A percentile compares a stretch with the other conserved stretches of the same genome.
Evolutionary conservation across 306 rosid genomes (phyloP).

Genomic region (Chamaecrista fasciculata): DNA sequence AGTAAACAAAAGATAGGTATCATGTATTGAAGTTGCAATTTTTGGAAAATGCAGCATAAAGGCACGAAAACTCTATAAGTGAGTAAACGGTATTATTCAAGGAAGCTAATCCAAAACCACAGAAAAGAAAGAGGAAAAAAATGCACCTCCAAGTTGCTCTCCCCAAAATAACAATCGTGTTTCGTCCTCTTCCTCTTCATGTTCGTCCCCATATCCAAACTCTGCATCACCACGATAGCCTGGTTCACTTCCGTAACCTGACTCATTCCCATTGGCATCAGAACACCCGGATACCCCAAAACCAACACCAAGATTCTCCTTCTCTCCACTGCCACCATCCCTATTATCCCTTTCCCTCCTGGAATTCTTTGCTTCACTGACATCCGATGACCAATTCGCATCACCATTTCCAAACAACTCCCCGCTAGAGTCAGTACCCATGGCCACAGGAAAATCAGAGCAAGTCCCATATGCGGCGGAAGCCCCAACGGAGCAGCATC

Average conservation of each 20-base stretch:
- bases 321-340: constrained; percentile 60
- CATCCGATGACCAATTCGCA: constrained; percentile 89
- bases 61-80: not conserved
- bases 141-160: constrained; percentile 58
- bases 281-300: constrained; percentile 63
- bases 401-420: constrained; percentile 91
- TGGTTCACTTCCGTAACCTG: constrained; percentile 97
- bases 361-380: constrained; percentile 79
- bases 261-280: constrained; percentile 75
- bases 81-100: not conserved
- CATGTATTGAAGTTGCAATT: not conserved
- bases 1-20: not conserved
- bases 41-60: not conserved
- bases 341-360: constrained; percentile 67
- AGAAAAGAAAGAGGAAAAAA: not conserved
- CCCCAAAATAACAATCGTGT: constrained; percentile 77
- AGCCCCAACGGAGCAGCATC: constrained; percentile 91
- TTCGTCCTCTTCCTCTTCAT: constrained; percentile 95
- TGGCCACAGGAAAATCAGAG: constrained; percentile 90
- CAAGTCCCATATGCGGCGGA: constrained; percentile 92
- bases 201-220: constrained; percentile 93
- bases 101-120: constrained; percentile 1
- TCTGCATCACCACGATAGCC: constrained; percentile 99
- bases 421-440: constrained; percentile 94
- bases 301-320: constrained; percentile 64